Evolutionary conservation across 129 eudicot genomes (phyloP).

Genomic region (carrot (Daucus carota)): DH1_v3.0 NC_030385.2:45968001-45968500

Average conservation of each 20-base stretch:
- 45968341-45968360: constrained; percentile 23
- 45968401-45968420: constrained; percentile 8
- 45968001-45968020: constrained; percentile 96
- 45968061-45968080: background rate
- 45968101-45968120: background rate
- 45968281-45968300: constrained; percentile 70
- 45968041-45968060: background rate
- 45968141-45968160: background rate
- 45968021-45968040: constrained; percentile 82
- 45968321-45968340: constrained; percentile 29
- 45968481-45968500: constrained; percentile 27
- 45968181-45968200: background rate
- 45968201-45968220: background rate
- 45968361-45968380: constrained; percentile 38
- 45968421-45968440: constrained; percentile 18
- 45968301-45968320: constrained; percentile 25
- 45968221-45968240: background rate
- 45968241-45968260: background rate
- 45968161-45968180: background rate
- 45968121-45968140: background rate
- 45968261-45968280: background rate
- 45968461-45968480: constrained; percentile 10
- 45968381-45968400: constrained; percentile 16
- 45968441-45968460: constrained; percentile 26
- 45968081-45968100: background rate